Evolutionary conservation across 1,284 basidiomycete species (phyloP), one percentile per base, ranked within the genome.

Genomic region (Pholiota adiposa): DNA sequence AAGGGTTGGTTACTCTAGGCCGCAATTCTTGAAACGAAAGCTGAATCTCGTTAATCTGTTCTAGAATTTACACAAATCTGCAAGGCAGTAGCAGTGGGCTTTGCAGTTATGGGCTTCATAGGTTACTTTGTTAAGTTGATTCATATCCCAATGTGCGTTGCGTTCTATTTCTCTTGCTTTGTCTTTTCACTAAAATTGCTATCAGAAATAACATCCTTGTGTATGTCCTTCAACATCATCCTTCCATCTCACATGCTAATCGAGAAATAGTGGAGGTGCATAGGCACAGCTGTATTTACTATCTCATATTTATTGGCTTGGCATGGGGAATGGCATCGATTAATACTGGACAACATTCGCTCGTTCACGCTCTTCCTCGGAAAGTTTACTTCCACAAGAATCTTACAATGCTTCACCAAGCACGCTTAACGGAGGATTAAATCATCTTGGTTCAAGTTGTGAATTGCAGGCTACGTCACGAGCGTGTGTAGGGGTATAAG

Each of bases 21-120:
- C 54, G 3, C 25, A 8, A 48, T 31, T 16, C 53, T 60, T 9
- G 16, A 27, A 40, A 29, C 51, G 9, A 46, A 21, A 56, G 6
- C 49, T 44, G 11, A 43, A 54, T 60, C n/a, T 51, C 33, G 56
- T 41, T 56, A 58, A 29, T 50, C 54, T n/a, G 33, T 59, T 62
- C n/a, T 73, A 97, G 96, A 98, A 75, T 98, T 94, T 77, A 70
- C 87, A 54, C 94, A 96, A 75, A 96, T 98, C 67, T 97, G 90
- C 79, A 89, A 89, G 73, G 96, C 96, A 48, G 93, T 98, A 60
- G 94, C 94, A 2, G 89, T 97, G 65, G 96, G 96, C 18, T 98
- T 98, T 71, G 93, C 88, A 56, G 93, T 98, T 67, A 97, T 97
- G 94, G 96, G 96, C n/a, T 94, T 96, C 83, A 96, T 97, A 75